Evolutionary conservation across 225 moss, liverwort and hornwort species (phyloP).

Genomic region (Polytrichum formosum): DNA sequence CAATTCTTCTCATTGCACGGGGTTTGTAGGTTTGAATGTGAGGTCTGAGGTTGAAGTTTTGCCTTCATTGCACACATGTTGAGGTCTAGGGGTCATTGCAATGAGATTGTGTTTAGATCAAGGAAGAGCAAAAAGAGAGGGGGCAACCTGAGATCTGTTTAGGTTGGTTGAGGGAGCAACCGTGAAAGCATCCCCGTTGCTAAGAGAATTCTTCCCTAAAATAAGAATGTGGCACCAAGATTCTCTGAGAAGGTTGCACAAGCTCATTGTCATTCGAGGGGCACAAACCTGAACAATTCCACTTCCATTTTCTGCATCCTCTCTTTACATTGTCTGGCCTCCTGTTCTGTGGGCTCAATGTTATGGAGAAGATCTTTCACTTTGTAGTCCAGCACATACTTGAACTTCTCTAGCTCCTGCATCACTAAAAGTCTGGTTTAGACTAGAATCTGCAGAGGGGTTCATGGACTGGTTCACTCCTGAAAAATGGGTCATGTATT

Average conservation of each 20-base stretch:
- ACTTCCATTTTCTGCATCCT: conserved; percentile 69
- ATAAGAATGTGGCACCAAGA: not conserved
- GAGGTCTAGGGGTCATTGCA: too few species aligned
- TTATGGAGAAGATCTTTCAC: conserved; percentile 63
- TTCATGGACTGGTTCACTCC: not conserved
- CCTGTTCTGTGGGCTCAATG: conserved; percentile 66
- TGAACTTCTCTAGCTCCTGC: conserved; percentile 88
- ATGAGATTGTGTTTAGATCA: too few species aligned
- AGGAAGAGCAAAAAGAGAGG: too few species aligned
- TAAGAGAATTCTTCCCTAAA: not conserved
- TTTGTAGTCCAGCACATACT: conserved; percentile 78
- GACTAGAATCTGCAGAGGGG: not conserved
- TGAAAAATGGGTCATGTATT: too few species aligned
- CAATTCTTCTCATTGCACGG: too few species aligned
- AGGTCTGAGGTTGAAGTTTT: too few species aligned
- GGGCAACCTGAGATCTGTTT: too few species aligned
- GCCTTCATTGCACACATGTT: too few species aligned
- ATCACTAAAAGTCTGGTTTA: too few species aligned
- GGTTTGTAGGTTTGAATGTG: too few species aligned
- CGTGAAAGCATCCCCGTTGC: not conserved
- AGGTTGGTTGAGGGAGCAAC: not conserved
- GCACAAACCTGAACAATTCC: conserved; percentile 52
- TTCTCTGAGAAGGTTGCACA: not conserved
- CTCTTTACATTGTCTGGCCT: conserved; percentile 48
- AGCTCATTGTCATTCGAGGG: too few species aligned